phyloP scores from a whole-genome alignment of 805 yeast species.

The Suhomyces canberraensis region DNA sequence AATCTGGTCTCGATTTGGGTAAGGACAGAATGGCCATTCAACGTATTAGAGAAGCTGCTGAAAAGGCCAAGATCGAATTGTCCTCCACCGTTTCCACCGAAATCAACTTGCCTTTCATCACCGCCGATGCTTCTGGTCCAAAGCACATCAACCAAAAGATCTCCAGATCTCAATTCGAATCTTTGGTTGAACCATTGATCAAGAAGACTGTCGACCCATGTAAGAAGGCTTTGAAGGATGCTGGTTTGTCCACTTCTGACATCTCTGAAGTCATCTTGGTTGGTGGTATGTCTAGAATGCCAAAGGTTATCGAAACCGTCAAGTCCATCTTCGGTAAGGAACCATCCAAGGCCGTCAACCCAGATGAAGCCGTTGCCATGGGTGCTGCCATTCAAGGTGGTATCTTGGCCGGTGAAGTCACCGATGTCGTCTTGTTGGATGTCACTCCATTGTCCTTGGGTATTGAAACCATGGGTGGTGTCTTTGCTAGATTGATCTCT shows the following conservation, averaged over 20 bases:
- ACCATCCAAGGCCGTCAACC: constrained; percentile 90
- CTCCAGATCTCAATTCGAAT: constrained; percentile 66
- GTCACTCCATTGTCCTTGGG: constrained; percentile 89
- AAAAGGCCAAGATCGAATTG: constrained; percentile 84
- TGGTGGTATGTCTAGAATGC: constrained; percentile 93
- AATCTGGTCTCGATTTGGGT: constrained; percentile 61
- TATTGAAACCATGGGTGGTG: constrained; percentile 98
- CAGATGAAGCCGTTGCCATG: constrained; percentile 90
- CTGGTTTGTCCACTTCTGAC: constrained; percentile 61
- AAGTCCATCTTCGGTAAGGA: constrained; percentile 73
- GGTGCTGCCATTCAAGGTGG: constrained; percentile 99
- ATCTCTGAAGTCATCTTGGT: constrained; percentile 80
- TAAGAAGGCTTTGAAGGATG: constrained; percentile 80
- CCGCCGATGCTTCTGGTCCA: constrained; percentile 82
- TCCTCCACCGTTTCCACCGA: constrained; percentile 70
- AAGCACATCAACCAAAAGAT: constrained; percentile 72
- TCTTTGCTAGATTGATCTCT: constrained; percentile 85
- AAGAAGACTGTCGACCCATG: constrained; percentile 74
- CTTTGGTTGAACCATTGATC: constrained; percentile 63
- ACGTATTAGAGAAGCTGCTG: constrained; percentile 84
- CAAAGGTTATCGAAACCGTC: constrained; percentile 77
- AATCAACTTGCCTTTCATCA: constrained; percentile 79
- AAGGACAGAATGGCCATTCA: constrained; percentile 76
- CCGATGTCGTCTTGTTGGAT: constrained; percentile 85
- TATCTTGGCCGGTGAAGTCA: constrained; percentile 90